Percentiles rank a stretch among this genome's conserved stretches.
Evolutionary conservation across 139 green algal species (phyloP).

Genomic region (Coelastrella sp.): DNA sequence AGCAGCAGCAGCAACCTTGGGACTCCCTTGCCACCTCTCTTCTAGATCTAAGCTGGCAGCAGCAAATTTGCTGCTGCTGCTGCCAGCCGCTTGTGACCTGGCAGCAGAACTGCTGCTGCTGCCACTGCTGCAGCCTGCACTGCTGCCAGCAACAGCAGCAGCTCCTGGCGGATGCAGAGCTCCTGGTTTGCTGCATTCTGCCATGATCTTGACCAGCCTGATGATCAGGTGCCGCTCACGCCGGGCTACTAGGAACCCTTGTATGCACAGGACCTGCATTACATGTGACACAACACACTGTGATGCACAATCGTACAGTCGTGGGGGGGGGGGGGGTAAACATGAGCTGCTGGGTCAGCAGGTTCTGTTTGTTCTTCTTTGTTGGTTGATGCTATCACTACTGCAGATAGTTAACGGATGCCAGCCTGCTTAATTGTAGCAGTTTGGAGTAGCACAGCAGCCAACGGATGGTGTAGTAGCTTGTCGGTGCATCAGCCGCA

Average conservation of each 20-base stretch:
- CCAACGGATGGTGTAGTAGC: no score
- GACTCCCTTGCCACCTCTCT: neutral
- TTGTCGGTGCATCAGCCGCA: no score
- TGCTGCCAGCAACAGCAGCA: neutral
- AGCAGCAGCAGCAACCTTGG: neutral
- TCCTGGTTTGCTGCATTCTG: neutral
- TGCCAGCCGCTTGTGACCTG: neutral
- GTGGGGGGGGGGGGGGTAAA: no score
- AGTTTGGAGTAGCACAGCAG: no score
- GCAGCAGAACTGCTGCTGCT: neutral
- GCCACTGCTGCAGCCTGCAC: neutral
- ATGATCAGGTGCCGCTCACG: slow-evolving; percentile 91
- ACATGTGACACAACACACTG: no score
- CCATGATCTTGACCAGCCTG: slow-evolving; percentile 39
- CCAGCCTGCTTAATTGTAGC: no score
- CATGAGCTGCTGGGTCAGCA: no score
- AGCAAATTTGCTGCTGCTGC: neutral
- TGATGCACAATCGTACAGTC: no score
- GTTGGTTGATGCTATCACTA: no score
- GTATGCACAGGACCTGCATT: slow-evolving; percentile 91
- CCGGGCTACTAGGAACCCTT: slow-evolving; percentile 94
- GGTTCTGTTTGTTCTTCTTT: no score
- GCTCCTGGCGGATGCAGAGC: neutral
- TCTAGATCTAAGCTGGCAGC: neutral
- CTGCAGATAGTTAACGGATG: no score